phyloP scores from a whole-genome alignment of 306 rosid species.

The Quercus alba region DNA sequence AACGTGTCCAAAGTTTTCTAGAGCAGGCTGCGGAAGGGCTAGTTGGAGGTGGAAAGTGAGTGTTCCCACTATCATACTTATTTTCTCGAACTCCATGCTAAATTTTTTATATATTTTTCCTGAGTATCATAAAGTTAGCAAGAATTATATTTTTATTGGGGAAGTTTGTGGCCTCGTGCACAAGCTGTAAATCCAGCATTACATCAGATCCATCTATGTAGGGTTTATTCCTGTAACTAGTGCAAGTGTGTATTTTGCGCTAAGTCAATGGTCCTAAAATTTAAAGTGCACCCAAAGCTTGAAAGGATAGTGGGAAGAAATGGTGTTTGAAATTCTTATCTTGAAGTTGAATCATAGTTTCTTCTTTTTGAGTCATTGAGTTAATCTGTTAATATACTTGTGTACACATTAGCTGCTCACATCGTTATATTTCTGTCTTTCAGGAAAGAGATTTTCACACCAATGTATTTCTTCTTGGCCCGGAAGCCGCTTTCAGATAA shows the following conservation, averaged over 20 bases:
- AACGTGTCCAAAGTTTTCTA: slow-evolving; percentile 81
- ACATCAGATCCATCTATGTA: too few species aligned
- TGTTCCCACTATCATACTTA: slow-evolving; percentile 10
- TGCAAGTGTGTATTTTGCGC: not conserved
- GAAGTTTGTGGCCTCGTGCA: too few species aligned
- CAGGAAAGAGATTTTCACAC: slow-evolving; percentile 95
- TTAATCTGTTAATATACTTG: not conserved
- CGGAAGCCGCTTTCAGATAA: slow-evolving; percentile 59
- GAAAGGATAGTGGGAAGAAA: not conserved
- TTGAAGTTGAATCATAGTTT: not conserved
- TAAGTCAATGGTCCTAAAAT: not conserved
- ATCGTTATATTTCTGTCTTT: slow-evolving; percentile 1
- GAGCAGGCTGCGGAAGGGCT: slow-evolving; percentile 94
- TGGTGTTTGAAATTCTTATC: not conserved
- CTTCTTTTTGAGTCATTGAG: not conserved
- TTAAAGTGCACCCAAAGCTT: not conserved
- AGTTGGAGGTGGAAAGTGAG: slow-evolving; percentile 98
- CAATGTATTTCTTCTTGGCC: slow-evolving; percentile 93
- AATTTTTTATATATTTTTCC: not conserved
- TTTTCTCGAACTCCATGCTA: not conserved
- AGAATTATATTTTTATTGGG: not conserved
- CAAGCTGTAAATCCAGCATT: too few species aligned
- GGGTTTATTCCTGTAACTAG: not conserved
- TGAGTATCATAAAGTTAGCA: not conserved
- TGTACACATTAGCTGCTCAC: slow-evolving; percentile 1